phyloP scores from a whole-genome alignment of 1,139 yeast genomes.

The Debaryomyces udenii region DNA sequence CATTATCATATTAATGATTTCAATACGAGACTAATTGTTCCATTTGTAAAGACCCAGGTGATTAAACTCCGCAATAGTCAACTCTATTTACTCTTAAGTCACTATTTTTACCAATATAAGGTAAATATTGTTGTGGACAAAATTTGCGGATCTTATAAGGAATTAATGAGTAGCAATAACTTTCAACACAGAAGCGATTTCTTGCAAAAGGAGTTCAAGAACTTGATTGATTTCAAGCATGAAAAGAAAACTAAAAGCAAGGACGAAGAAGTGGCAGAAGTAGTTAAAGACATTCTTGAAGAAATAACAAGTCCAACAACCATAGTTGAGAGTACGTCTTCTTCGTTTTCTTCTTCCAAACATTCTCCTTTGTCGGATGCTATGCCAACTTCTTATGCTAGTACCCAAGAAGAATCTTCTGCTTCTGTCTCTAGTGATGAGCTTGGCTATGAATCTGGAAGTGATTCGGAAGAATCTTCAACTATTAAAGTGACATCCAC shows the following conservation, averaged over 20 bases:
- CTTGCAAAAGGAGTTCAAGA: conserved; percentile 31
- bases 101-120: conserved; percentile 3
- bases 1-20: background rate
- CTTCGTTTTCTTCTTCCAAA: background rate
- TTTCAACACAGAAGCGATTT: conserved; percentile 26
- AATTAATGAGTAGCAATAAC: conserved; percentile 10
- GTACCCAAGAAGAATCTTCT: background rate
- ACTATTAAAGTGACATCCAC: conserved; percentile 36
- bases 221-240: conserved; percentile 25
- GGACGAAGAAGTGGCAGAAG: conserved; percentile 8
- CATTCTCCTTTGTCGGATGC: background rate
- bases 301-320: conserved; percentile 5
- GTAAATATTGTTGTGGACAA: conserved; percentile 1
- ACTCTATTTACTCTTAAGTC: background rate
- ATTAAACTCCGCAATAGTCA: background rate
- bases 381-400: background rate
- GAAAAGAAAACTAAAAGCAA: conserved; percentile 9
- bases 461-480: conserved; percentile 24
- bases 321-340: background rate
- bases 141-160: conserved; percentile 1
- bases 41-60: background rate
- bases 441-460: conserved; percentile 1
- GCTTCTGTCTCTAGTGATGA: background rate
- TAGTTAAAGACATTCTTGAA: conserved; percentile 9
- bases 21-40: background rate